phyloP scores from a whole-genome alignment of 176 grass and related monocot genomes.

The Juncus effusus region DNA sequence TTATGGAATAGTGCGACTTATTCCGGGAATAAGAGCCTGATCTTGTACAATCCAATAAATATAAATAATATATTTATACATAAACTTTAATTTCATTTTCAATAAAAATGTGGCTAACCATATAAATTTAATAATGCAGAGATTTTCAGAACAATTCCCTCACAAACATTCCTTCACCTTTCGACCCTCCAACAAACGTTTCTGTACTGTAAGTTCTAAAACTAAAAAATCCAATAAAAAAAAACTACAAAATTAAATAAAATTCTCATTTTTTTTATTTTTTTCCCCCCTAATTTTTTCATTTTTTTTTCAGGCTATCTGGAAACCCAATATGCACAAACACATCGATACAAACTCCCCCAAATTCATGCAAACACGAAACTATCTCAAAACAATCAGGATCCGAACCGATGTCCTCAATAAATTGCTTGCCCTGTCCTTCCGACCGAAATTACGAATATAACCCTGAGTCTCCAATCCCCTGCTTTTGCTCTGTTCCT shows the following conservation, averaged over 20 bases:
- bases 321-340: slow-evolving; percentile 66
- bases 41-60: slow-evolving; percentile 56
- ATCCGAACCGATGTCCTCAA: slow-evolving; percentile 29
- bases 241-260: not conserved
- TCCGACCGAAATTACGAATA: slow-evolving; percentile 49
- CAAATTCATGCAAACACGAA: slow-evolving; percentile 42
- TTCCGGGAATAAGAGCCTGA: slow-evolving; percentile 51
- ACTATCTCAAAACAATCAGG: slow-evolving; percentile 29
- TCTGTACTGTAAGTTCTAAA: slow-evolving; percentile 51
- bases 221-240: not conserved
- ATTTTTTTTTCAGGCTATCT: slow-evolving; percentile 50
- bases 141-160: slow-evolving; percentile 83
- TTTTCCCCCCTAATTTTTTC: not conserved
- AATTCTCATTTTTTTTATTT: not conserved
- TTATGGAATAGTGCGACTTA: slow-evolving; percentile 73
- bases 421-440: slow-evolving; percentile 40
- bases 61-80: slow-evolving; percentile 1
- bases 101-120: slow-evolving; percentile 30
- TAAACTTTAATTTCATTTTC: slow-evolving; percentile 19
- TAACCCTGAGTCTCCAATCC: slow-evolving; percentile 55
- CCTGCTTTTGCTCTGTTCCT: slow-evolving; percentile 62
- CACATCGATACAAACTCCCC: slow-evolving; percentile 37
- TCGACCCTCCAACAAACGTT: slow-evolving; percentile 53
- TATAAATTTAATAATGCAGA: slow-evolving; percentile 39
- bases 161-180: slow-evolving; percentile 45